Evolutionary conservation across 441 rosid species (phyloP), one percentile per base, ranked within the genome.

Genomic region (Dalechampia spathulata): DNA sequence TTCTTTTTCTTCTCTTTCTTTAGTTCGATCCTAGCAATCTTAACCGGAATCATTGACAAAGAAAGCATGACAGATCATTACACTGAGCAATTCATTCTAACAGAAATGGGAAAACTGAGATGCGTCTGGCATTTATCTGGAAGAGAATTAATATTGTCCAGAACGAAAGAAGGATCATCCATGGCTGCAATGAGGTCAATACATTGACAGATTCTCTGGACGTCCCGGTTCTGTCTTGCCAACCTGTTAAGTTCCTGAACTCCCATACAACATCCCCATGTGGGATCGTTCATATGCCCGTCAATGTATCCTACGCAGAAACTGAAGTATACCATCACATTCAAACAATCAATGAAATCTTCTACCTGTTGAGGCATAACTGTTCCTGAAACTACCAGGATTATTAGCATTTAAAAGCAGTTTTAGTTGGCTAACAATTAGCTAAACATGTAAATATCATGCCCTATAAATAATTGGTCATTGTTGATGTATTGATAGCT

Each of bases 51-150:
- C 22, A 5, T 16, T 26, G 0, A 8, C 2, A 50, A 30, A 12
- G 38, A 32, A 16, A 30, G 20, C n/a, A 32, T 19, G 4, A 30
- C n/a, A 0, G 22, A 25, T 36, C 16, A 8, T 22, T 59, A 59
- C 48, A 7, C 12, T 13, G 63, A 48, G 46, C 63, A 59, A 49
- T 59, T 50, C 63, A 48, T 59, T 5, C 19, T 59, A 14, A 49
- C 13, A 17, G 63, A 59, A 49, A 59, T 38, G 48, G 63, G 63
- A 26, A 59, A 59, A 8, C 55, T 48, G 39, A 59, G 63, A 49
- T 59, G 55, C 0, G 40, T 49, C 7, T 49, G 55, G 13, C 63
- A 59, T 13, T 59, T 59, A 4, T 16, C 2, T 38, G 63, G 63
- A 48, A 59, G 63, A 59, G 40, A 34, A 49, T 37, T 16, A 22